Evolutionary conservation across 2,329 filamentous ascomycete genomes (phyloP), one percentile per base, ranked within the genome.

Genomic region (Cordyceps javanica): DNA sequence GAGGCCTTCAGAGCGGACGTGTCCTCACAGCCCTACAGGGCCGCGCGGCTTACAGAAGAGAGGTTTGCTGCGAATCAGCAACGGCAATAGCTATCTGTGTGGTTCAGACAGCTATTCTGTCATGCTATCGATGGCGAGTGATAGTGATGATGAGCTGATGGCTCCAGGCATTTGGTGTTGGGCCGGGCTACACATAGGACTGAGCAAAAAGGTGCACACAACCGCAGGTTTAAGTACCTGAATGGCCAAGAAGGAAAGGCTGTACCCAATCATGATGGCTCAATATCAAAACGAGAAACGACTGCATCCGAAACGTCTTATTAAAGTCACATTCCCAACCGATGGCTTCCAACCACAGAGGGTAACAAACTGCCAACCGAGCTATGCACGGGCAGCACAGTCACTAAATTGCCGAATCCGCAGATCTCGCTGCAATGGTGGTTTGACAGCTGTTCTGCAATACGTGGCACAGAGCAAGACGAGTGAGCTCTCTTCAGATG

Each of bases 381-480:
- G 41, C 51, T 9, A 23, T 26, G 41, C n/a, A 30, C 38, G 28
- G 10, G 32, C 30, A 46, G 8, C 41, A 55, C 39, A 54, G 21
- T 36, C 51, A 54, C 23, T 21, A n/a, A 46, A 28, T 46, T 55
- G 23, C 26, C 41, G 52, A 46, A 36, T 16, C 28, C 28, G 30
- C 39, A 26, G 32, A 55, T 55, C 30, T 9, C 16, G 23, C n/a
- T 44, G 51, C 7, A 19, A 6, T 25, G 36, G 52, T 46, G 42
- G 52, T 10, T 23, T 55, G 52, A 55, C 52, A 55, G 41, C 14
- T 46, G 52, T 38, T 55, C 32, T 55, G 52, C 25, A 16, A 21
- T 45, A 55, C 41, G 52, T 55, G 42, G 42, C 41, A 55, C 52
- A 28, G 42, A 38, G 28, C 52, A 28, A 34, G 41, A 54, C 38